Conservation (phyloP, 306 rosid genomes). For the Cyamopsis tetragonoloba region DNA sequence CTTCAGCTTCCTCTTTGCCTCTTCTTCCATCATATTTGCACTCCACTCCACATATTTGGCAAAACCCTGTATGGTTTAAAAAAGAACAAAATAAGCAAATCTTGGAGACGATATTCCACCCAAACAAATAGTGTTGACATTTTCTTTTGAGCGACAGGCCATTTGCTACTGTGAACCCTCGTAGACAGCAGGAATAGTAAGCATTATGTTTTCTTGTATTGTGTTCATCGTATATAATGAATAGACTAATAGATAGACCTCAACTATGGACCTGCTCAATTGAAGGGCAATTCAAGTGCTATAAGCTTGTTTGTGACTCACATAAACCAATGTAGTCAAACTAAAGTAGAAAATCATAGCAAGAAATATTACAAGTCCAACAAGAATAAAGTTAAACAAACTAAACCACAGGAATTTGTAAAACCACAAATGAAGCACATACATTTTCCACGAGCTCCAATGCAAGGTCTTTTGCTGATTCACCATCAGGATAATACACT, state of each 20-base stretch:
- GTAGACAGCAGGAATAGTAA: conserved; percentile 2
- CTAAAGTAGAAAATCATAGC: background rate
- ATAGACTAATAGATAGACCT: background rate
- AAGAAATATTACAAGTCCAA: background rate
- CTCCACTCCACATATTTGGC: conserved; percentile 98
- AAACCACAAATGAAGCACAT: conserved; percentile 25
- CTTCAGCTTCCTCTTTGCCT: conserved; percentile 79
- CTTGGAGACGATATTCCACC: background rate
- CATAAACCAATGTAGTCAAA: conserved; percentile 20
- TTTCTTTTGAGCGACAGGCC: too few species aligned
- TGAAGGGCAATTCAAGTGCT: background rate
- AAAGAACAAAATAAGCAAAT: background rate
- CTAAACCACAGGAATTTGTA: conserved; percentile 11
- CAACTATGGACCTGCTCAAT: background rate
- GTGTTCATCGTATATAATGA: background rate
- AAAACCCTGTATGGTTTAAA: conserved; percentile 51
- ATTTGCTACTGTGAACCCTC: too few species aligned
- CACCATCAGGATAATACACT: conserved; percentile 89
- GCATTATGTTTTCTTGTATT: background rate
- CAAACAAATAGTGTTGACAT: conserved; percentile 14
- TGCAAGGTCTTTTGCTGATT: conserved; percentile 88
- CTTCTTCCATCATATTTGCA: conserved; percentile 98
- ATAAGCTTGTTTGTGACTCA: conserved; percentile 9
- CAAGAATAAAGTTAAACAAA: conserved; percentile 1
- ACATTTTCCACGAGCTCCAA: conserved; percentile 92